phyloP scores from a whole-genome alignment of 768 basidiomycete genomes.

The Trametes cingulata region DNA sequence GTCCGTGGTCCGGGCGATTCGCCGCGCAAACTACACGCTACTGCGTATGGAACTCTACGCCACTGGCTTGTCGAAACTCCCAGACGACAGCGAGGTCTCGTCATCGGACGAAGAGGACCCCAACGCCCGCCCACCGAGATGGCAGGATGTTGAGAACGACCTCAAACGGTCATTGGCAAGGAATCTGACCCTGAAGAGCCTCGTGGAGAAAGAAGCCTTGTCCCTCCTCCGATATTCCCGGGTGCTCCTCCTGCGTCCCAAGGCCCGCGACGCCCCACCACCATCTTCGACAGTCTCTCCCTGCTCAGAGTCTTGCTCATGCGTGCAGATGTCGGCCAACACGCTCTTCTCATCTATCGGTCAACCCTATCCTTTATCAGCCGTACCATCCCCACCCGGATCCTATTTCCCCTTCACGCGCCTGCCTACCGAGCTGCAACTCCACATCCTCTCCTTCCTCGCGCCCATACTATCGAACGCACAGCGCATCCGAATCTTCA shows the following conservation, averaged over 20 bases:
- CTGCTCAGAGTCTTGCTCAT: slow-evolving; percentile 16
- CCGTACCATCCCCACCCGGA: neutral
- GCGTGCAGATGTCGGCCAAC: slow-evolving; percentile 11
- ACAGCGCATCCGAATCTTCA: slow-evolving; percentile 55
- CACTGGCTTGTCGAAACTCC: slow-evolving; percentile 37
- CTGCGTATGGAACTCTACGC: slow-evolving; percentile 50
- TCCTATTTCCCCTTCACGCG: slow-evolving; percentile 37
- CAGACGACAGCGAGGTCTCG: slow-evolving; percentile 28
- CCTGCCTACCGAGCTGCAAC: slow-evolving; percentile 61
- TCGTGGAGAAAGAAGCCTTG: slow-evolving; percentile 48
- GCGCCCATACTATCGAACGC: slow-evolving; percentile 56
- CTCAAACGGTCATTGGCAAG: slow-evolving; percentile 41
- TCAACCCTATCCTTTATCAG: slow-evolving; percentile 3
- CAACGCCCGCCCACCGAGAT: slow-evolving; percentile 29
- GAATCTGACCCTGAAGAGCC: slow-evolving; percentile 43
- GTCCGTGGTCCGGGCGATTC: slow-evolving; percentile 47
- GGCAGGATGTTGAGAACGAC: slow-evolving; percentile 38
- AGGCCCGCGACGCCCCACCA: neutral
- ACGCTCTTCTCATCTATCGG: slow-evolving; percentile 15
- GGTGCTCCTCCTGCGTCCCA: slow-evolving; percentile 46
- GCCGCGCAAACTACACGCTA: slow-evolving; percentile 48
- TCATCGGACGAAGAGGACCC: slow-evolving; percentile 27
- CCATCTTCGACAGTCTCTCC: neutral
- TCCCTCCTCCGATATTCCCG: slow-evolving; percentile 52
- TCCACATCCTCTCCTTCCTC: slow-evolving; percentile 56